These are phyloP conservation scores for Taiozyma sp. DNA, from an alignment of 1,139 yeast species.

Conservation along the genomic window DNA sequence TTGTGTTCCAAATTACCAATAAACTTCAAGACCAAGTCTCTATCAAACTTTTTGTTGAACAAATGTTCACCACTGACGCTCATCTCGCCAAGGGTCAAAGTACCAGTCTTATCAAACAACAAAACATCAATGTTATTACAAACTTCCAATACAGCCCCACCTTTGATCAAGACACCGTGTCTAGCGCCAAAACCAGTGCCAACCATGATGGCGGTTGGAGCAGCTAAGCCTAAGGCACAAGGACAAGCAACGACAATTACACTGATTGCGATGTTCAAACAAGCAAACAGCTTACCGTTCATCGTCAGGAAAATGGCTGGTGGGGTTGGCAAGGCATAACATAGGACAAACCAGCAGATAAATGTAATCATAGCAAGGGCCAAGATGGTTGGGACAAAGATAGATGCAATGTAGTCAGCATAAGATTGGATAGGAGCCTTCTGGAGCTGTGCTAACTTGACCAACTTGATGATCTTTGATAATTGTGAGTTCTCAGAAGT, in stretches of 20 bases:
- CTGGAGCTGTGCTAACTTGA: conserved; percentile 82
- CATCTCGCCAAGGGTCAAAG: conserved; percentile 86
- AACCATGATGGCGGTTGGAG: conserved; percentile 98
- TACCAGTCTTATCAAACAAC: conserved; percentile 94
- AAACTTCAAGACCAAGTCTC: conserved; percentile 40
- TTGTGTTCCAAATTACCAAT: conserved; percentile 59
- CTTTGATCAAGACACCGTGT: conserved; percentile 86
- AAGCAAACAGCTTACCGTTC: conserved; percentile 58
- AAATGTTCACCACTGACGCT: conserved; percentile 34
- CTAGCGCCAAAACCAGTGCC: conserved; percentile 96
- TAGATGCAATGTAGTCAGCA: conserved; percentile 81
- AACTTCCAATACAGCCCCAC: conserved; percentile 83
- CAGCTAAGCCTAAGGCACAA: conserved; percentile 93
- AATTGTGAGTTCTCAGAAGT: conserved; percentile 84
- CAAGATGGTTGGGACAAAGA: conserved; percentile 78
- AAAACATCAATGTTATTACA: conserved; percentile 62
- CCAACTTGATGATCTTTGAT: conserved; percentile 79
- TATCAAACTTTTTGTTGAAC: conserved; percentile 11
- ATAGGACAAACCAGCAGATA: conserved; percentile 52
- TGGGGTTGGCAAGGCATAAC: conserved; percentile 34
- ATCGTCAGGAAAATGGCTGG: conserved; percentile 54
- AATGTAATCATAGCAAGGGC: conserved; percentile 60
- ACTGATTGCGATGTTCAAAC: conserved; percentile 81
- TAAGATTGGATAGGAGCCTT: conserved; percentile 88
- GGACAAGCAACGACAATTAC: conserved; percentile 98